phyloP scores from a whole-genome alignment of 2,329 filamentous ascomycete species.

The Paracorniculantispora psalliotae region DNA sequence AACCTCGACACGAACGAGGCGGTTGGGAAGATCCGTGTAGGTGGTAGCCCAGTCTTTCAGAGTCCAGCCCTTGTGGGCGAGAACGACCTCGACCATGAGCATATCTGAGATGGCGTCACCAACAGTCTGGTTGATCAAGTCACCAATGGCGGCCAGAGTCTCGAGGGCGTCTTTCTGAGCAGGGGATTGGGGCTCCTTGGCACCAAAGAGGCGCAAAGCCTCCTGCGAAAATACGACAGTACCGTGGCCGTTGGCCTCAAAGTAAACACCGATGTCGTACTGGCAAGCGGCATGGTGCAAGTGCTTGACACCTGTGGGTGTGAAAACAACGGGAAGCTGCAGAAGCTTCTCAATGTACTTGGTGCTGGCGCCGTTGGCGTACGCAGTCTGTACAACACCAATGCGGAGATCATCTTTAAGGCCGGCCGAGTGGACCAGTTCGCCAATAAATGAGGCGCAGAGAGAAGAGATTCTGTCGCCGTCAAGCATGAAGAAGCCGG shows the following conservation, averaged over 20 bases:
- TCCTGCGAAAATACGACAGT: conserved; percentile 90
- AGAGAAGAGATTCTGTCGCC: conserved; percentile 96
- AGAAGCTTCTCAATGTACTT: conserved; percentile 86
- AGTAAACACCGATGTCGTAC: conserved; percentile 95
- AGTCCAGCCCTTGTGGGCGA: conserved; percentile 90
- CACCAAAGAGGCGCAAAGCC: conserved; percentile 72
- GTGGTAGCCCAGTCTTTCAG: conserved; percentile 88
- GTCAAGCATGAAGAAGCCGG: conserved; percentile 85
- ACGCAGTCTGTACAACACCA: conserved; percentile 94
- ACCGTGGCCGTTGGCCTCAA: conserved; percentile 96
- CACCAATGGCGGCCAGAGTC: conserved; percentile 73
- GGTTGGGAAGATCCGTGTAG: conserved; percentile 91
- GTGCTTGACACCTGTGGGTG: conserved; percentile 93
- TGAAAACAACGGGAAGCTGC: conserved; percentile 85
- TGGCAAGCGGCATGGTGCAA: conserved; percentile 94
- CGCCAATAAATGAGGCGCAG: conserved; percentile 86
- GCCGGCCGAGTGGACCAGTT: conserved; percentile 75
- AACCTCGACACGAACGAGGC: conserved; percentile 89
- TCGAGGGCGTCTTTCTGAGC: conserved; percentile 87
- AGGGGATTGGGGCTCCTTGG: conserved; percentile 79
- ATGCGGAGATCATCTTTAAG: conserved; percentile 78
- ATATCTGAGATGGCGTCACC: conserved; percentile 95
- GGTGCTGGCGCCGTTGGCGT: conserved; percentile 93
- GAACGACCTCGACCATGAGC: conserved; percentile 90
- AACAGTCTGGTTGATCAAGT: conserved; percentile 97